Conservation (phyloP, 2,329 filamentous ascomycete genomes). For the Xylariaceae sp. region DNA sequence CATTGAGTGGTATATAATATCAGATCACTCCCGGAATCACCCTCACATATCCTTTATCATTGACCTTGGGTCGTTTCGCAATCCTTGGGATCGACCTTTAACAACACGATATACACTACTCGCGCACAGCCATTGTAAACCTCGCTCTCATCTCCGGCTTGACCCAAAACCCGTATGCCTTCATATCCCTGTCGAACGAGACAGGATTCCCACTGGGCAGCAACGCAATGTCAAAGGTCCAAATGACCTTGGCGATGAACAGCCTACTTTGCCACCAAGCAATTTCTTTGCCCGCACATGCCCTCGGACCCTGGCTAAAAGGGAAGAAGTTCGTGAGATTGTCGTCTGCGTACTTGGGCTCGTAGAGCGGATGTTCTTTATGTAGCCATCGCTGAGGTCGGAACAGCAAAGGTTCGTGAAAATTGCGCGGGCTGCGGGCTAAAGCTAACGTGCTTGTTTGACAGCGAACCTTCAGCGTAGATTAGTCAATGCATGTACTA, state of each 20-base stretch:
- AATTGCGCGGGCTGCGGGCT: not conserved
- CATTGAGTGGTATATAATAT: too few species aligned
- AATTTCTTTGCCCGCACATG: constrained; percentile 17
- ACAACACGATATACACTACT: too few species aligned
- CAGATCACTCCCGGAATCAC: too few species aligned
- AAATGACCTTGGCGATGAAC: constrained; percentile 22
- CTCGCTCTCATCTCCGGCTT: constrained; percentile 18
- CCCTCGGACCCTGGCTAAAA: constrained; percentile 13
- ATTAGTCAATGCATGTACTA: too few species aligned
- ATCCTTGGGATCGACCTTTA: too few species aligned
- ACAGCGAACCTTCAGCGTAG: too few species aligned
- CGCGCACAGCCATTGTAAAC: constrained; percentile 2
- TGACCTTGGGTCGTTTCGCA: too few species aligned
- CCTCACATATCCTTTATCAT: too few species aligned
- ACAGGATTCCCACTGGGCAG: constrained; percentile 5
- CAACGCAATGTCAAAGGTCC: constrained; percentile 19
- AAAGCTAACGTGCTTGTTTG: not conserved
- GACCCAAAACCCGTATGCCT: constrained; percentile 10
- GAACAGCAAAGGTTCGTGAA: constrained; percentile 1
- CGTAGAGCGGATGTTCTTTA: constrained; percentile 11
- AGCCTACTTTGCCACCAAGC: constrained; percentile 20
- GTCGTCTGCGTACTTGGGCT: constrained; percentile 11
- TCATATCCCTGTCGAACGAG: constrained; percentile 17
- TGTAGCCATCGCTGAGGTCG: constrained; percentile 14
- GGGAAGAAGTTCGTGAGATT: constrained; percentile 9